These are phyloP conservation scores for Daldinia eschscholtzii DNA, from an alignment of 2,329 filamentous ascomycete species.

Conservation along the genomic window DNA sequence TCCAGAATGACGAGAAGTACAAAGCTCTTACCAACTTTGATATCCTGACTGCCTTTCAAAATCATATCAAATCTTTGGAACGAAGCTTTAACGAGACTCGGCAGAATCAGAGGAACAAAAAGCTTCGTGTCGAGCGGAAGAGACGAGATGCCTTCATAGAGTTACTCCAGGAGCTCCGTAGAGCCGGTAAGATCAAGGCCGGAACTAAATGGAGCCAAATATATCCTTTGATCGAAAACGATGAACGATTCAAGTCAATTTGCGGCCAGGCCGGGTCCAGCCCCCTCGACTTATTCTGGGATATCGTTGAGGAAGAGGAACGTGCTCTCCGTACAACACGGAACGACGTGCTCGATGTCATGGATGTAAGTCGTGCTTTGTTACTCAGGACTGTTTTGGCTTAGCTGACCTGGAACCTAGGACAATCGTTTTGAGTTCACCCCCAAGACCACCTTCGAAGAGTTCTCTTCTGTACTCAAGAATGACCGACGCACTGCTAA, in stretches of 20 bases:
- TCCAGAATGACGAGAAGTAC: slow-evolving; percentile 87
- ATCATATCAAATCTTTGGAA: slow-evolving; percentile 93
- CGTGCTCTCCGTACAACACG: slow-evolving; percentile 82
- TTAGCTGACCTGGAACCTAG: slow-evolving; percentile 63
- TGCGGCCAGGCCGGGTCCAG: slow-evolving; percentile 86
- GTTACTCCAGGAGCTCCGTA: slow-evolving; percentile 80
- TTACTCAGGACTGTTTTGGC: slow-evolving; percentile 1
- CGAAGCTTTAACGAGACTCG: slow-evolving; percentile 90
- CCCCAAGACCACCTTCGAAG: slow-evolving; percentile 86
- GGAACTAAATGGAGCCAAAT: slow-evolving; percentile 91
- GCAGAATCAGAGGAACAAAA: slow-evolving; percentile 87
- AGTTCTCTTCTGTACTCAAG: slow-evolving; percentile 85
- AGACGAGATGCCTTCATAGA: slow-evolving; percentile 84
- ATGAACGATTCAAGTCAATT: slow-evolving; percentile 86
- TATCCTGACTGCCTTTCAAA: slow-evolving; percentile 91
- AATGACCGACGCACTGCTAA: slow-evolving; percentile 89
- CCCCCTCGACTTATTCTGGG: slow-evolving; percentile 95
- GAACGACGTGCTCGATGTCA: slow-evolving; percentile 87
- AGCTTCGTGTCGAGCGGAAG: slow-evolving; percentile 84
- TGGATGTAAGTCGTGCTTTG: slow-evolving; percentile 74
- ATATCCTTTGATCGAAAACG: slow-evolving; percentile 78
- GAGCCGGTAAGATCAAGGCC: slow-evolving; percentile 85
- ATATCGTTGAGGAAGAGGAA: slow-evolving; percentile 93
- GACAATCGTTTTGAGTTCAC: slow-evolving; percentile 94
- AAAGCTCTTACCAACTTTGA: slow-evolving; percentile 88